A percentile compares a stretch with the other conserved stretches of the same genome.
These are phyloP conservation scores for Myxozyma melibiosi DNA, from an alignment of 805 yeast species.

Conservation along the genomic window DNA sequence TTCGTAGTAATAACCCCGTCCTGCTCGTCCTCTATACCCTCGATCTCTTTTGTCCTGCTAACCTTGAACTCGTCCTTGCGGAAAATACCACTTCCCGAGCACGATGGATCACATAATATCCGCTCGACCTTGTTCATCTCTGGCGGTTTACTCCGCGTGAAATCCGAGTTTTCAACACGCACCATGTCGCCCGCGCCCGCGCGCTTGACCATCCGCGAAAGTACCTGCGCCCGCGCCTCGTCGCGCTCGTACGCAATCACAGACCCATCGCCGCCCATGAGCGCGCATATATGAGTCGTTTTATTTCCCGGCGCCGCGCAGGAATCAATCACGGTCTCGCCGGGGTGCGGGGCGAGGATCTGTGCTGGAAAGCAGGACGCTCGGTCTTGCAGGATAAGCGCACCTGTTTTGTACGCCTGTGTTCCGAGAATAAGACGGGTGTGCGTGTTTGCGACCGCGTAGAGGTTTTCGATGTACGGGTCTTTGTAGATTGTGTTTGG, in stretches of 20 bases:
- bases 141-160: constrained; percentile 48
- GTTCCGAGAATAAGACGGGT: constrained; percentile 60
- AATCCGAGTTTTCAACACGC: constrained; percentile 55
- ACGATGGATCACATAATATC: constrained; percentile 90
- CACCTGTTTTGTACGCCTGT: constrained; percentile 72
- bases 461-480: constrained; percentile 69
- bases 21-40: constrained; percentile 34
- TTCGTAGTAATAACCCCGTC: constrained; percentile 31
- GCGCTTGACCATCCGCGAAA: constrained; percentile 73
- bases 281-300: constrained; percentile 86
- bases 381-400: constrained; percentile 88
- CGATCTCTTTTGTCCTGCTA: not conserved
- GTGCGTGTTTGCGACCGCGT: constrained; percentile 76
- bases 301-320: constrained; percentile 99
- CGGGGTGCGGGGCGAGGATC: constrained; percentile 65
- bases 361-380: constrained; percentile 97
- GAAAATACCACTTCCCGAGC: constrained; percentile 97
- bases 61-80: constrained; percentile 60
- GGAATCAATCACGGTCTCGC: constrained; percentile 77
- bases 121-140: constrained; percentile 67
- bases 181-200: constrained; percentile 70
- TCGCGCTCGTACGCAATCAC: constrained; percentile 90
- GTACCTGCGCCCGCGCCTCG: constrained; percentile 63
- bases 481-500: constrained; percentile 73
- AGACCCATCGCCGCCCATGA: constrained; percentile 44